Evolutionary conservation across 1,139 yeast species (phyloP), one percentile per base, ranked within the genome.

Genomic region (Kurtzmaniella quercitrusa): DNA sequence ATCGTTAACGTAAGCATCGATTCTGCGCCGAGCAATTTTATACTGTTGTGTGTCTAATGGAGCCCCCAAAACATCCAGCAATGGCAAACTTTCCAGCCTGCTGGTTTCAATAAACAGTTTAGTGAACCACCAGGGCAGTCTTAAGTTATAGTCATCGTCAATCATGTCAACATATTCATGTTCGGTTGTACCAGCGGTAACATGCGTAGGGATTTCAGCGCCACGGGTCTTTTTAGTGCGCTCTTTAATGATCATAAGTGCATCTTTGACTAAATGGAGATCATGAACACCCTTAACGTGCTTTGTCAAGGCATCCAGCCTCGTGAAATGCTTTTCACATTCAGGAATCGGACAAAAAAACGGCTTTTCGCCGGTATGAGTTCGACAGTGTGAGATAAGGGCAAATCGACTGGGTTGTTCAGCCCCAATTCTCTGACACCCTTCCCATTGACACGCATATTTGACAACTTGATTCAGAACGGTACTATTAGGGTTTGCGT

Each of bases 301-400:
- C 52, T 78, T 75, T 12, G 83, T 75, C 48, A 85, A 64, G 1
- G 83, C 85, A 48, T 80, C 87, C 1, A 82, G 68, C 44, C 83
- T 59, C 0, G 79, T 71, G 53, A 82, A 83, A 41, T 73, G 74
- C 47, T 78, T 73, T 45, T 75, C 78, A 60, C 93, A 85, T 52
- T 82, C 88, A 1, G 88, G 88, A 12, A 83, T 68, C 0, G 81
- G 73, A 55, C 94, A 85, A 50, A 72, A 78, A 53, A 78, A 82
- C 26, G 87, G 87, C 50, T 75, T 74, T 52, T 82, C 87, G 0
- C 85, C 83, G 0, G 87, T 78, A 55, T 84, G 91, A 2, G 79
- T 69, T 41, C 88, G 60, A 52, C 83, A 67, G 55, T 84, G 91
- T 0, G 84, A 70, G 1, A 80, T 70, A 28, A 84, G 66, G 1